Percentiles rank a stretch among this genome's conserved stretches.
phyloP scores from a whole-genome alignment of 768 basidiomycete genomes.

The Amanita molliuscula region DNA sequence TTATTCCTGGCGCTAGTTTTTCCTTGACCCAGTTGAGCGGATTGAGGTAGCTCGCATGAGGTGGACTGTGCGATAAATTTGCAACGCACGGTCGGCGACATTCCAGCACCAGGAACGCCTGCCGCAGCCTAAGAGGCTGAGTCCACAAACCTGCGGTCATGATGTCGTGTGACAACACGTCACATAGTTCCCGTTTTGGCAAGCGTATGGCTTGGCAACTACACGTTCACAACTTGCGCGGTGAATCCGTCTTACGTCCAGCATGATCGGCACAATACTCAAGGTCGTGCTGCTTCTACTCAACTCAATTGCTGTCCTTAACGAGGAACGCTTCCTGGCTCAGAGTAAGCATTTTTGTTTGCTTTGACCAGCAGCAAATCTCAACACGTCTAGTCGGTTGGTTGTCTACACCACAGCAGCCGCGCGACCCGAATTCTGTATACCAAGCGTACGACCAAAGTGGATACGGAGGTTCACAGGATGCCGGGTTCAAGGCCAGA shows the following conservation, averaged over 20 bases:
- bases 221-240: constrained; percentile 1
- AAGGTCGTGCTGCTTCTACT: constrained; percentile 83
- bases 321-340: constrained; percentile 93
- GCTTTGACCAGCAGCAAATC: constrained; percentile 10
- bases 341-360: constrained; percentile 50
- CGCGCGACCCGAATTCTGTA: constrained; percentile 41
- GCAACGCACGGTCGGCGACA: constrained; percentile 34
- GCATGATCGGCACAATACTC: constrained; percentile 55
- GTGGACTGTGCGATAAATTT: neutral
- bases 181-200: constrained; percentile 1
- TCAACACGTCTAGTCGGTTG: constrained; percentile 63
- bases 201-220: neutral
- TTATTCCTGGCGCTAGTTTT: constrained; percentile 38
- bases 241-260: neutral
- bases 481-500: constrained; percentile 72
- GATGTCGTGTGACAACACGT: neutral
- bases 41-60: constrained; percentile 35
- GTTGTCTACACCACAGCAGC: constrained; percentile 56
- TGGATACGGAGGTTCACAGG: constrained; percentile 43
- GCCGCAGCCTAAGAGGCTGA: neutral
- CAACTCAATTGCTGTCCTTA: constrained; percentile 92
- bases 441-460: constrained; percentile 62
- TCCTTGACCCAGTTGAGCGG: constrained; percentile 59
- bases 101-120: constrained; percentile 19
- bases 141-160: neutral